Evolutionary conservation across 2,329 filamentous ascomycete species (phyloP), one percentile per base, ranked within the genome.

Genomic region (Xylaria arbuscula): DNA sequence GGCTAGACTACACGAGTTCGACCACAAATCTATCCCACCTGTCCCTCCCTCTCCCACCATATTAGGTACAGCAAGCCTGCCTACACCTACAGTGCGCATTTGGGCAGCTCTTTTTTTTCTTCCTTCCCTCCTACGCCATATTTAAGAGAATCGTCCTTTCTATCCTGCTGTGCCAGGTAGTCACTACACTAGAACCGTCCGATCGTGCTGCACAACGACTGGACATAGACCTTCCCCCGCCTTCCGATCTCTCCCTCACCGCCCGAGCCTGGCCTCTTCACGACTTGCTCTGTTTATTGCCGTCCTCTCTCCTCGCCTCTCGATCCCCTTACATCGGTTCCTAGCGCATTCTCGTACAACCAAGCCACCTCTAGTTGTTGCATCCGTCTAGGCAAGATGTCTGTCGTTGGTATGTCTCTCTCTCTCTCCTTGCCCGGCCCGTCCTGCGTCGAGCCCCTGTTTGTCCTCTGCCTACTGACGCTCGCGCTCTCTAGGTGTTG

Each of bases 401-500:
- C 83, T 81, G 85, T 87, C 78, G 85, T 87, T 75, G 85, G 85
- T 87, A 82, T 73, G 75, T 71, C 36, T n/a, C 60, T 28, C 63
- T 51, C 64, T 48, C 54, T 47, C 7, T 47, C n/a, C 68, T 36
- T 13, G 51, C 54, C 10, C 48, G 24, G 34, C 34, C 59, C 7
- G 24, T 22, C 32, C 51, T 48, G 62, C 60, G 59, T 9, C 45
- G 9, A n/a, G n/a, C 57, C 54, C 48, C 45, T 60, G 24, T 55
- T 36, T 48, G 17, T 64, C 40, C 54, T 63, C 70, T 72, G 36
- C 67, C 58, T 62, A 59, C 67, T 72, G 51, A 73, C 34, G 2
- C 22, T 11, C 38, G 36, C 51, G 63, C 59, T 32, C 50, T 65
- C 50, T 55, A 88, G 94, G 94, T 83, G 89, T 97, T 83, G 95